A percentile compares a stretch with the other conserved stretches of the same genome.
Conservation (phyloP, 495 filamentous ascomycete species). For the Bombardia bombarda region DNA sequence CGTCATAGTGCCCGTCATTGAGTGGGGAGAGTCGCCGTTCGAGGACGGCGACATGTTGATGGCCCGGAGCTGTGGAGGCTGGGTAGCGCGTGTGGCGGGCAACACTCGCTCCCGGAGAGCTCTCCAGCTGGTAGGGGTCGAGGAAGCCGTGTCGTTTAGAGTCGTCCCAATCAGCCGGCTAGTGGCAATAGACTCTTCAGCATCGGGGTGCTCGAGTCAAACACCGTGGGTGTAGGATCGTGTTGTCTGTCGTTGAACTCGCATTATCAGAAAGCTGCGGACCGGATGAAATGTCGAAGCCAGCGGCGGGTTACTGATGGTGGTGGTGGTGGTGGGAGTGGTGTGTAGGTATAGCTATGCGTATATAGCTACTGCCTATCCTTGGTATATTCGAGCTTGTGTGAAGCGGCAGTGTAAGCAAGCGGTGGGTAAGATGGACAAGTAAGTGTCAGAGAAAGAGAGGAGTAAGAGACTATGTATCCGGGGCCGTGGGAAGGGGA, state of each 20-base stretch:
- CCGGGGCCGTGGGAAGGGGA: slow-evolving; percentile 21
- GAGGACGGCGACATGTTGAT: slow-evolving; percentile 41
- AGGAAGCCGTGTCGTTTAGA: slow-evolving; percentile 1
- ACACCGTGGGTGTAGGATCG: slow-evolving; percentile 5
- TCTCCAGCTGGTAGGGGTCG: background rate
- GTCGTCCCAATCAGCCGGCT: slow-evolving; percentile 1
- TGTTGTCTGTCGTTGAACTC: slow-evolving; percentile 10
- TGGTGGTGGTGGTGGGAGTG: background rate
- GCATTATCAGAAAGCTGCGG: slow-evolving; percentile 13
- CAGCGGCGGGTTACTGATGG: background rate
- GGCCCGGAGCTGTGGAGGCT: background rate
- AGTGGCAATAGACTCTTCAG: background rate
- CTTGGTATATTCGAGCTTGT: too few relatives aligned
- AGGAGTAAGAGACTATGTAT: slow-evolving; percentile 14
- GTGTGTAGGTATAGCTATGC: background rate
- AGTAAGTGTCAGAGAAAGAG: slow-evolving; percentile 11
- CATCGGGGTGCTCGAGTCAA: slow-evolving; percentile 4
- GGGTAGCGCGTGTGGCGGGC: slow-evolving; percentile 5
- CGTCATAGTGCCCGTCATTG: slow-evolving; percentile 30
- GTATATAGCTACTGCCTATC: too few relatives aligned
- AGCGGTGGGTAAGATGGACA: background rate
- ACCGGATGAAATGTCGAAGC: background rate
- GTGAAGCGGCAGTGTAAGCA: background rate
- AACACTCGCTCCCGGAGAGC: slow-evolving; percentile 1
- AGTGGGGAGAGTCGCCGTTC: slow-evolving; percentile 42